Conservation (phyloP, 176 grass and related monocot species). For the Musa acuminata region DNA sequence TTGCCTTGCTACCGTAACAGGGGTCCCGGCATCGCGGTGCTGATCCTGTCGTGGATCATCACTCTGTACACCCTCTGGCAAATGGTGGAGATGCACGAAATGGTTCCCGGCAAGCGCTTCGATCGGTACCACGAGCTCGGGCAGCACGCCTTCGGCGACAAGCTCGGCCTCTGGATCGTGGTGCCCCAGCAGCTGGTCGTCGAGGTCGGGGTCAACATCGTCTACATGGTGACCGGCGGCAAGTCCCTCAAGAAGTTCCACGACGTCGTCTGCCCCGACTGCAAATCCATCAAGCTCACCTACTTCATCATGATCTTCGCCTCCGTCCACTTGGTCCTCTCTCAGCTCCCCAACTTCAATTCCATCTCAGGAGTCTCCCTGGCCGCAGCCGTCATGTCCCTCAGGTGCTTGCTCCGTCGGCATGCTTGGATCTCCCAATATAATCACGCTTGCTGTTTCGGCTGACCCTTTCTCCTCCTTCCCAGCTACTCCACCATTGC, state of each 20-base stretch:
- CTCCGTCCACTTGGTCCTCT: too few species aligned
- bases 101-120: conserved; percentile 51
- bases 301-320: neutral
- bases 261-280: neutral
- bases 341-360: neutral
- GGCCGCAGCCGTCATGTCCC: neutral
- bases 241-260: neutral
- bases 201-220: neutral
- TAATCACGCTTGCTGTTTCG: too few species aligned
- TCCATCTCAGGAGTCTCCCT: neutral
- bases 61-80: conserved; percentile 49
- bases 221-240: neutral
- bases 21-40: too few species aligned
- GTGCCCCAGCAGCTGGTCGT: conserved; percentile 52
- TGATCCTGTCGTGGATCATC: too few species aligned
- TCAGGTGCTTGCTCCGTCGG: neutral
- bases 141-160: conserved; percentile 52
- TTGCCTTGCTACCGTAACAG: neutral
- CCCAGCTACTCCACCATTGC: too few species aligned
- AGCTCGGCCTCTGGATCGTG: conserved; percentile 56
- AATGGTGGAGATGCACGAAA: conserved; percentile 67
- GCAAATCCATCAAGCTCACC: neutral
- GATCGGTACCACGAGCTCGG: conserved; percentile 69
- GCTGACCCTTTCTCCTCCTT: neutral
- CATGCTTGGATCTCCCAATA: too few species aligned